These are phyloP conservation scores for Oehlia diaphana DNA, from an alignment of 192 early-diverging fungal genomes.

Conservation along the genomic window DNA sequence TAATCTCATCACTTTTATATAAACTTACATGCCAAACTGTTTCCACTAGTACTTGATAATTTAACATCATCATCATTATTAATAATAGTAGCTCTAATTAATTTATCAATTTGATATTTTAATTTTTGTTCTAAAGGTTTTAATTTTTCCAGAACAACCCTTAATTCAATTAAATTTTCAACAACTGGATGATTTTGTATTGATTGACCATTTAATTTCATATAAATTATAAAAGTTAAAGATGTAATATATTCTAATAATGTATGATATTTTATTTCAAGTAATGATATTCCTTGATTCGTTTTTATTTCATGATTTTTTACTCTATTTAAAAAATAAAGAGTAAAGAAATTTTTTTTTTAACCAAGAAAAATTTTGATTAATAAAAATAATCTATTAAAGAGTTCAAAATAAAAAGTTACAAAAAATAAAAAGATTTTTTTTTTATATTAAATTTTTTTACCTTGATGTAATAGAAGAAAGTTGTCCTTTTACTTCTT, in stretches of 20 bases:
- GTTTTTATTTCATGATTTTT: slow-evolving; percentile 40
- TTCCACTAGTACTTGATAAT: slow-evolving; percentile 11
- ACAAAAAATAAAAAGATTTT: too few species aligned
- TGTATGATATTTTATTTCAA: slow-evolving; percentile 88
- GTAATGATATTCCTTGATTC: slow-evolving; percentile 79
- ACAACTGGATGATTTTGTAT: slow-evolving; percentile 65
- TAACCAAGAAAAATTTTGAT: background rate
- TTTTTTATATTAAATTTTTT: too few species aligned
- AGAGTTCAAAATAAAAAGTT: background rate
- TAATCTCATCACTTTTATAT: background rate
- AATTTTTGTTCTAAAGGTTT: slow-evolving; percentile 91
- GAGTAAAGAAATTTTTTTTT: background rate
- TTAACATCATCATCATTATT: slow-evolving; percentile 43
- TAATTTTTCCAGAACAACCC: slow-evolving; percentile 90
- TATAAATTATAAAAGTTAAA: slow-evolving; percentile 71
- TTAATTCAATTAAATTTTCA: slow-evolving; percentile 69
- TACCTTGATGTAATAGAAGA: background rate
- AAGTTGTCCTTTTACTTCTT: slow-evolving; percentile 27
- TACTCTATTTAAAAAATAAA: background rate
- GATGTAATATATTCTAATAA: slow-evolving; percentile 85
- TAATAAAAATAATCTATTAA: too few species aligned
- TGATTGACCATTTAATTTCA: slow-evolving; percentile 75
- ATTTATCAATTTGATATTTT: slow-evolving; percentile 97
- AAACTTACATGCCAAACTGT: slow-evolving; percentile 29
- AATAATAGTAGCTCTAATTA: slow-evolving; percentile 68